These are phyloP conservation scores for Flaveria ramosissima DNA, from an alignment of 129 eudicot genomes.

Conservation along the genomic window DNA sequence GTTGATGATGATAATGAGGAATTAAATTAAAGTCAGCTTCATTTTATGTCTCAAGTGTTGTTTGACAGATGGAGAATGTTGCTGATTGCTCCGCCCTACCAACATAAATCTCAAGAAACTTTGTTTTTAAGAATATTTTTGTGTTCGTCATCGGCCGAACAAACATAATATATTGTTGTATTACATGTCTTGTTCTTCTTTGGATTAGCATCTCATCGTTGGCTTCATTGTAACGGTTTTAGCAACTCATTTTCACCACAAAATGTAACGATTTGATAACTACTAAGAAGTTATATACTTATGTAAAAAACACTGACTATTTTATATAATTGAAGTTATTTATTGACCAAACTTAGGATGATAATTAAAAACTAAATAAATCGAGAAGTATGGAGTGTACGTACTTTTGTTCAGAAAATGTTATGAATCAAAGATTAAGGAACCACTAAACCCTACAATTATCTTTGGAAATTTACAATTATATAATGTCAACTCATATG, in stretches of 20 bases:
- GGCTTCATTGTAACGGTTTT: slow-evolving; percentile 21
- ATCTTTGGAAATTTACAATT: too few relatives aligned
- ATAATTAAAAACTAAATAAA: too few relatives aligned
- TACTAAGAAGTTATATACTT: not conserved
- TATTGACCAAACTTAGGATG: too few relatives aligned
- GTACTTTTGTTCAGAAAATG: too few relatives aligned
- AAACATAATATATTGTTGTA: slow-evolving; percentile 9
- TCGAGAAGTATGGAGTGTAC: too few relatives aligned
- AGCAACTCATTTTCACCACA: slow-evolving; percentile 21
- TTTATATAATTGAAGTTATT: too few relatives aligned
- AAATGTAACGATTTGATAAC: not conserved
- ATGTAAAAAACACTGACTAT: too few relatives aligned
- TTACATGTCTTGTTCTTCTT: slow-evolving; percentile 30
- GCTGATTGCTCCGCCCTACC: slow-evolving; percentile 42
- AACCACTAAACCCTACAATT: too few relatives aligned
- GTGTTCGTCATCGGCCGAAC: slow-evolving; percentile 22
- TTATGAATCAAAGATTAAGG: too few relatives aligned
- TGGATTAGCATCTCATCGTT: slow-evolving; percentile 26
- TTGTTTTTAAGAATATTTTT: slow-evolving; percentile 24
- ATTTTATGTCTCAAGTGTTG: slow-evolving; percentile 20
- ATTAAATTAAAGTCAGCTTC: not conserved
- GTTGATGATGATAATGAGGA: not conserved
- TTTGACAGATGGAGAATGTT: slow-evolving; percentile 38
- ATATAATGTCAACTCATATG: too few relatives aligned
- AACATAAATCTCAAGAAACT: slow-evolving; percentile 43